phyloP scores from a whole-genome alignment of 352 stramenopile species.

The Saprolegnia diclina region DNA sequence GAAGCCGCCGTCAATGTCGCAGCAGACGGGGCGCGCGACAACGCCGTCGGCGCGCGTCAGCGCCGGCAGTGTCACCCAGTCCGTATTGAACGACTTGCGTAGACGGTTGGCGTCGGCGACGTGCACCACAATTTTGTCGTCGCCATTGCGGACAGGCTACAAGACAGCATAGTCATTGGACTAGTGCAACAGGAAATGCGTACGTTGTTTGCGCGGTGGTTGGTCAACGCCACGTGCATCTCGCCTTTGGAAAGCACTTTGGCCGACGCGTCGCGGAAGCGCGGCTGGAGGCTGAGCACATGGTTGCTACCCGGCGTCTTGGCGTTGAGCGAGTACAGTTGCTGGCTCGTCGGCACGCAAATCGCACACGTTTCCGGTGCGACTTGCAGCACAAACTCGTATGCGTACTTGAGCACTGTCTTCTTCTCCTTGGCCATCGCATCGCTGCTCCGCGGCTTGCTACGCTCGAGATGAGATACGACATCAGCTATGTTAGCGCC shows the following conservation, averaged over 20 bases:
- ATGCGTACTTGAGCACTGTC: constrained; percentile 55
- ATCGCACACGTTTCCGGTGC: background rate
- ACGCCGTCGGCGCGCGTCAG: background rate
- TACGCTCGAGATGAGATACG: too few relatives aligned
- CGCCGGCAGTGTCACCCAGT: background rate
- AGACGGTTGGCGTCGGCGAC: constrained; percentile 74
- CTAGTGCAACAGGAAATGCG: background rate
- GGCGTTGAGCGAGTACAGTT: constrained; percentile 71
- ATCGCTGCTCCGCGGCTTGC: background rate
- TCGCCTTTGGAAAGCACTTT: constrained; percentile 48
- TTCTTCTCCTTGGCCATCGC: background rate
- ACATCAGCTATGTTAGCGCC: too few relatives aligned
- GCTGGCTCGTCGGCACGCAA: constrained; percentile 37
- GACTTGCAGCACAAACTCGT: constrained; percentile 58
- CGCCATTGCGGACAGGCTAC: constrained; percentile 43
- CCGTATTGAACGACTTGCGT: constrained; percentile 53
- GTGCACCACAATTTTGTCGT: constrained; percentile 38
- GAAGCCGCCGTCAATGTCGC: background rate
- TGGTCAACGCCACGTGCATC: constrained; percentile 62
- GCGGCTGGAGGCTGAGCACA: constrained; percentile 46
- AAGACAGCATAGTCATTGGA: background rate
- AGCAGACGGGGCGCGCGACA: background rate
- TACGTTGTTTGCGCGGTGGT: constrained; percentile 33
- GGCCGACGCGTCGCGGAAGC: background rate
- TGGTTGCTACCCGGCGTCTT: constrained; percentile 54